Base-by-base conservation (phyloP, 1,284 basidiomycete genomes). In the Ganoderma multipileum region DNA sequence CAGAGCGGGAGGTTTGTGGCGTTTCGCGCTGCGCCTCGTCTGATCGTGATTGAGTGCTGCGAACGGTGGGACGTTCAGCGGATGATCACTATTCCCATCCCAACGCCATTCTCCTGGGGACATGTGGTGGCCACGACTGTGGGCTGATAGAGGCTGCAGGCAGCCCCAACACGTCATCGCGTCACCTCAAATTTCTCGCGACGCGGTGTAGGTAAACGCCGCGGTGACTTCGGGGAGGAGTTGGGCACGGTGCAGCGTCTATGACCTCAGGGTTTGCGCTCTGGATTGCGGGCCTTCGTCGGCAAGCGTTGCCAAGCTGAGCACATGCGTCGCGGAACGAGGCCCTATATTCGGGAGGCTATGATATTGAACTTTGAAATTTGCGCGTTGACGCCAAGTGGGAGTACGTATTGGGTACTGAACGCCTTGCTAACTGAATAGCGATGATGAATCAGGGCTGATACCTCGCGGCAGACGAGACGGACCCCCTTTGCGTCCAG, bases 361-460 rank as follows among this genome's bases (percentile, higher is more conserved):
- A 12, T 50, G 47, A 50, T 50, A 50, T 50, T 50, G 47, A 50
- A 26, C 47, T 50, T 50, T 50, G 47, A 50, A 50, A 50, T 50
- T 50, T 50, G 47, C 47, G 23, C 23, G n/a, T 23, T 50, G 47
- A 12, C 47, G 47, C 47, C 47, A 26, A 26, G 23, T 0, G 47
- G 14, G 23, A 50, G 23, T 50, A 50, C 23, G 47, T 50, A 50
- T 23, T 50, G 23, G 23, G 23, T 50, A 26, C 23, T 50, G 23
- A 50, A 50, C 47, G 47, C 23, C 47, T 26, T 9, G 2, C 23
- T 33, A 23, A 50, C 47, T 50, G 23, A 50, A 50, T 50, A 16
- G 11, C 11, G 23, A 14, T 26, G n/a, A 50, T 50, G 23, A 23
- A 47, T 50, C 47, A 50, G 47, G 47, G 47, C 12, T 50, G 47